A percentile compares a stretch with the other conserved stretches of the same genome.
phyloP scores from a whole-genome alignment of 495 filamentous ascomycete genomes.

The Aspergillus coremiiformis region DNA sequence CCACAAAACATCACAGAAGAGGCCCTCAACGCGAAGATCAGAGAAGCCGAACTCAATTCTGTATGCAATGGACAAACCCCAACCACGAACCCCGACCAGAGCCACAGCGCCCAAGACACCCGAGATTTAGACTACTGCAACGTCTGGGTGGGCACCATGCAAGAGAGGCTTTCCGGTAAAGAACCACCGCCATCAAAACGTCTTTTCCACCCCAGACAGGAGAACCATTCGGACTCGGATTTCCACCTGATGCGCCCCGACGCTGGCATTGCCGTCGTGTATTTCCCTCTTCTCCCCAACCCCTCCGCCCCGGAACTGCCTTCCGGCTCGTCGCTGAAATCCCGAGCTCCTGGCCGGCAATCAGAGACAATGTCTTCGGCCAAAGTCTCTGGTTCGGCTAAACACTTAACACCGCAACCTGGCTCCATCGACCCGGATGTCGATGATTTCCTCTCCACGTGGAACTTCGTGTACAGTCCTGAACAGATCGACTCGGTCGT shows the following conservation, averaged over 20 bases:
- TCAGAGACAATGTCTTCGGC: conserved; percentile 10
- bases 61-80: conserved; percentile 10
- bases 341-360: conserved; percentile 16
- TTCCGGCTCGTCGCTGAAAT: conserved; percentile 17
- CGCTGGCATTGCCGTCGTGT: conserved; percentile 83
- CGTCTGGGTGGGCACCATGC: conserved; percentile 82
- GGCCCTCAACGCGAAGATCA: conserved; percentile 56
- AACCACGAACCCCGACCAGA: not conserved
- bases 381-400: conserved; percentile 13
- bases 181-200: conserved; percentile 63
- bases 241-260: conserved; percentile 69
- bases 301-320: conserved; percentile 37
- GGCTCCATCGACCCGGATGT: conserved; percentile 70
- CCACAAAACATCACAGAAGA: conserved; percentile 54
- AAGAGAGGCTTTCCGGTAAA: conserved; percentile 53
- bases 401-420: conserved; percentile 43
- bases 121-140: conserved; percentile 87
- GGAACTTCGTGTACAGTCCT: conserved; percentile 94
- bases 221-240: conserved; percentile 45
- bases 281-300: conserved; percentile 85
- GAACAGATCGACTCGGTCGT: conserved; percentile 78
- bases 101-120: conserved; percentile 23
- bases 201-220: conserved; percentile 31
- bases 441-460: conserved; percentile 83
- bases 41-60: conserved; percentile 47